A percentile compares a stretch with the other conserved stretches of the same genome.
phyloP scores from a whole-genome alignment of 2,329 filamentous ascomycete species.

The Bipolaris oryzae region DNA sequence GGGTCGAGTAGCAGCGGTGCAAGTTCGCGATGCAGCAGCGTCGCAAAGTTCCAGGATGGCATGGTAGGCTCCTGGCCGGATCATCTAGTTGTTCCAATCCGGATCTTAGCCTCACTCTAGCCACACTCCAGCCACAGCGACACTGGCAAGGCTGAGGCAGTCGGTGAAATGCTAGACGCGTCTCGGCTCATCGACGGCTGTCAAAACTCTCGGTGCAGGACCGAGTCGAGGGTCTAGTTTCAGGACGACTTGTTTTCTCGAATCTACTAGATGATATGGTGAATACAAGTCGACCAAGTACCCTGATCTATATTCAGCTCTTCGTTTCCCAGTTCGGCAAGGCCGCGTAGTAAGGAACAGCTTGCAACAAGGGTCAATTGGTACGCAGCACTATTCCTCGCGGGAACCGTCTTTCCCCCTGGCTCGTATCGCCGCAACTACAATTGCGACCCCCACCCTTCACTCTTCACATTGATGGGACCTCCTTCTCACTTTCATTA shows the following conservation, averaged over 20 bases:
- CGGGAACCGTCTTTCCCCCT: slow-evolving; percentile 27
- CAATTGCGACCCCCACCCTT: slow-evolving; percentile 28
- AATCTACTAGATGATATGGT: background rate
- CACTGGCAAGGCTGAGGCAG: slow-evolving; percentile 12
- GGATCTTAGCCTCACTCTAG: background rate
- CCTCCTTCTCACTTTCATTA: slow-evolving; percentile 47
- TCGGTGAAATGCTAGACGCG: slow-evolving; percentile 16
- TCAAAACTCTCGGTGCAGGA: slow-evolving; percentile 1
- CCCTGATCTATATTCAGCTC: slow-evolving; percentile 27
- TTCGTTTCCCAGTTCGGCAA: slow-evolving; percentile 31
- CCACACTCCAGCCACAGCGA: slow-evolving; percentile 10
- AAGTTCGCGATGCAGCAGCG: slow-evolving; percentile 9
- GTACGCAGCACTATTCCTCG: slow-evolving; percentile 27
- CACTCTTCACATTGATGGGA: slow-evolving; percentile 28
- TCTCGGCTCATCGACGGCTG: slow-evolving; percentile 3
- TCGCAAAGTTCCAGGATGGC: slow-evolving; percentile 17
- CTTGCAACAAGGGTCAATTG: slow-evolving; percentile 43
- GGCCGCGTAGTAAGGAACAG: slow-evolving; percentile 25
- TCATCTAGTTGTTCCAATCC: slow-evolving; percentile 12
- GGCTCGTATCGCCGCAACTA: slow-evolving; percentile 33
- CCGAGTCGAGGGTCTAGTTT: background rate
- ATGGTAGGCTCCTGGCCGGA: slow-evolving; percentile 7
- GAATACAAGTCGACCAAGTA: background rate
- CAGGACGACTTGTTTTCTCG: background rate
- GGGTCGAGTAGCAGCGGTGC: slow-evolving; percentile 5